These are phyloP conservation scores for Amborella trichopoda DNA, from an alignment of 164 flowering plant species.

Conservation along the genomic window DNA sequence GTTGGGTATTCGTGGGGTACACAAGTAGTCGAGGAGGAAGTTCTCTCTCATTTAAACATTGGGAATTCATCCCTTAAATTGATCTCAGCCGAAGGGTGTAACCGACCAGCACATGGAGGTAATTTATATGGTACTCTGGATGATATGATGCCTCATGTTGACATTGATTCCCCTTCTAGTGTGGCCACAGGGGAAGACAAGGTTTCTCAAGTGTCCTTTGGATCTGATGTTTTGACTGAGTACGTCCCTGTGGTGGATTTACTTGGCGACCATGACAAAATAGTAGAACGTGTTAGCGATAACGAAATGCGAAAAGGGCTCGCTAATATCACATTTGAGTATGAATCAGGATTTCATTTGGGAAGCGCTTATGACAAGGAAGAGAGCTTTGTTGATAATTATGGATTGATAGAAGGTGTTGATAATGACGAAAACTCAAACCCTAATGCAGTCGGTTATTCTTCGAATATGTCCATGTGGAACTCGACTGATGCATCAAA, in stretches of 20 bases:
- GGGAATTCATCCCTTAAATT: slow-evolving; percentile 1
- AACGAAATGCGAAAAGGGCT: slow-evolving; percentile 1
- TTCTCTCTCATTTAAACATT: slow-evolving; percentile 1
- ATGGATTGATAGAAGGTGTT: slow-evolving; percentile 3
- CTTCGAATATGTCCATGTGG: slow-evolving; percentile 12
- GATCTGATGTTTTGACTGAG: slow-evolving; percentile 25
- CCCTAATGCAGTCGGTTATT: slow-evolving; percentile 9
- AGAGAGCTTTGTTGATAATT: slow-evolving; percentile 2
- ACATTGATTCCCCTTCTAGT: slow-evolving; percentile 2
- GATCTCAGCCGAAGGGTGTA: not conserved
- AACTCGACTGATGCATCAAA: not conserved
- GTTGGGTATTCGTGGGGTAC: slow-evolving; percentile 12
- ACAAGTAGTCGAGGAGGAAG: slow-evolving; percentile 2
- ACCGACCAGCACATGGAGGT: not conserved
- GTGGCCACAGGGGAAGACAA: slow-evolving; percentile 8
- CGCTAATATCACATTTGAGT: slow-evolving; percentile 6
- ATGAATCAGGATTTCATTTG: slow-evolving; percentile 8
- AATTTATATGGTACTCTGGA: not conserved
- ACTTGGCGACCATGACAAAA: not conserved
- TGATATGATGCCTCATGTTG: slow-evolving; percentile 5
- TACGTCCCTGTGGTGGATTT: slow-evolving; percentile 2
- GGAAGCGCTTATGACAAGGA: not conserved
- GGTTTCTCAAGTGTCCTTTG: slow-evolving; percentile 16
- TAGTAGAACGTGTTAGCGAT: not conserved
- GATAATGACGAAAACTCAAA: slow-evolving; percentile 8